Conservation (phyloP, 2,329 filamentous ascomycete species). For the Aureobasidium uvarum region DNA sequence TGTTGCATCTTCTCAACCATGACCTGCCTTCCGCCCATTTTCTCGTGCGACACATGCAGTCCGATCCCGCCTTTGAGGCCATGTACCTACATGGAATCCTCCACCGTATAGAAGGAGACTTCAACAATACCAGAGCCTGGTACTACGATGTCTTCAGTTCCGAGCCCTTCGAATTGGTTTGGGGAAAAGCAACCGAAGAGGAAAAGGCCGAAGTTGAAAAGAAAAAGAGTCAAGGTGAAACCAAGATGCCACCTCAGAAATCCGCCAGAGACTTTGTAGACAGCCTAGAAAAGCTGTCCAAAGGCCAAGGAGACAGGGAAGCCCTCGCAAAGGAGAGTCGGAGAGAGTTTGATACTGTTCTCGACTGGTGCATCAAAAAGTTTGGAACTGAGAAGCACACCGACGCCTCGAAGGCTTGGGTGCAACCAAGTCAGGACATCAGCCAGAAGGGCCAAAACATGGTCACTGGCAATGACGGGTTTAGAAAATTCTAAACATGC, state of each 20-base stretch:
- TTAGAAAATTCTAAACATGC: constrained; percentile 45
- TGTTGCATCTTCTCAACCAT: constrained; percentile 53
- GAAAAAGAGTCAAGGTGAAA: constrained; percentile 10
- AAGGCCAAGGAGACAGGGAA: constrained; percentile 34
- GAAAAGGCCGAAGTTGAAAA: constrained; percentile 5
- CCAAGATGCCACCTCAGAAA: constrained; percentile 29
- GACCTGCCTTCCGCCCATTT: constrained; percentile 55
- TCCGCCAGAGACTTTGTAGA: constrained; percentile 38
- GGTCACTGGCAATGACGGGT: constrained; percentile 48
- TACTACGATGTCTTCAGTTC: constrained; percentile 46
- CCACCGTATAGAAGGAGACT: constrained; percentile 53
- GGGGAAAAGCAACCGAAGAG: constrained; percentile 32
- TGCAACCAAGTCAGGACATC: constrained; percentile 44
- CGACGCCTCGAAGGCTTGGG: constrained; percentile 49
- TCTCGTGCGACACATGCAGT: constrained; percentile 53
- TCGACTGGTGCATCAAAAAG: constrained; percentile 47
- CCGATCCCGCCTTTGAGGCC: constrained; percentile 49
- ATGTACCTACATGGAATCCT: constrained; percentile 55
- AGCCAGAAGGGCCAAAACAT: constrained; percentile 45
- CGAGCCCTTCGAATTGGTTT: constrained; percentile 40
- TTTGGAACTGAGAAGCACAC: constrained; percentile 46
- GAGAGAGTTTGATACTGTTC: constrained; percentile 44
- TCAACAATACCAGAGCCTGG: constrained; percentile 51
- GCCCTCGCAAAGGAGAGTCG: constrained; percentile 39
- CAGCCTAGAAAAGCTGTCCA: constrained; percentile 42